These are phyloP conservation scores for Brassica balearica DNA, from an alignment of 441 rosid genomes.

Conservation along the genomic window DNA sequence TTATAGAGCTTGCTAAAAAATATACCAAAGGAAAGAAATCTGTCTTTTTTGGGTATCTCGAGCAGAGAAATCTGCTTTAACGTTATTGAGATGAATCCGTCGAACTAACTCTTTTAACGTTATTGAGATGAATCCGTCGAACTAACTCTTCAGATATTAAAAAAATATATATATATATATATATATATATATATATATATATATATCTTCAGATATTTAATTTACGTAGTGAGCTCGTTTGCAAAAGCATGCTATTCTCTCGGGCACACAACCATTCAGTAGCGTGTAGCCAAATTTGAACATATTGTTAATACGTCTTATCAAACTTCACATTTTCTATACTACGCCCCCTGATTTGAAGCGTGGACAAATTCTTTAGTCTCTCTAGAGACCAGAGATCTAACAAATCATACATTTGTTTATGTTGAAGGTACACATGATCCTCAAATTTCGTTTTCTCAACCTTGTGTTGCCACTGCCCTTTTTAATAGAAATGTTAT, in stretches of 20 bases:
- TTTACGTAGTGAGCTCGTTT: not conserved
- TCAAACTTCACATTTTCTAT: not conserved
- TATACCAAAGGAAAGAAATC: not conserved
- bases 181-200: no score
- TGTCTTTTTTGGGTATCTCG: not conserved
- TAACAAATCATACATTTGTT: slow-evolving; percentile 2
- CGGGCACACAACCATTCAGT: not conserved
- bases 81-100: not conserved
- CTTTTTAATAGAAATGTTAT: not conserved
- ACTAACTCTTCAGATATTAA: no score
- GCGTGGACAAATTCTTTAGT: not conserved
- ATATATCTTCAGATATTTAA: not conserved
- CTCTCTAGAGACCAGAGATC: not conserved
- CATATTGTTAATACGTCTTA: not conserved
- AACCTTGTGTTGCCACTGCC: slow-evolving; percentile 10
- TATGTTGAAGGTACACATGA: slow-evolving; percentile 8
- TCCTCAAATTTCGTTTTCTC: slow-evolving; percentile 27
- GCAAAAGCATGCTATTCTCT: not conserved
- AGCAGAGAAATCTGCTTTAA: not conserved
- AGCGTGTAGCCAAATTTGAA: not conserved
- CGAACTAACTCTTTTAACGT: not conserved
- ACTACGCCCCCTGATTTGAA: not conserved
- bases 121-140: no score
- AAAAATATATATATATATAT: no score
- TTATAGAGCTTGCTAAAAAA: not conserved